Conservation (phyloP, 768 basidiomycete species). For the Collybiopsis luxurians region DNA sequence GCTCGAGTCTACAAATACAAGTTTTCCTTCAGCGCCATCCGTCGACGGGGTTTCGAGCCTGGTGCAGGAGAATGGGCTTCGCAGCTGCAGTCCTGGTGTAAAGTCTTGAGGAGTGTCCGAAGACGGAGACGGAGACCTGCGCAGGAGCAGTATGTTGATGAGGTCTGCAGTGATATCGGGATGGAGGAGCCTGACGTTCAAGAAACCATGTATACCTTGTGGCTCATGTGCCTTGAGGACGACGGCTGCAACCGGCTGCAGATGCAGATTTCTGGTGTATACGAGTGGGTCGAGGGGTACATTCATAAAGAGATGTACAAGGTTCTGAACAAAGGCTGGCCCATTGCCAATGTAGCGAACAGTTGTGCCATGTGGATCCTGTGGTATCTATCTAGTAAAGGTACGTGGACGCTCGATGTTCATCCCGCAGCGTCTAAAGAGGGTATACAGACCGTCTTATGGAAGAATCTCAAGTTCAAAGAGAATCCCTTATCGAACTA, state of each 20-base stretch:
- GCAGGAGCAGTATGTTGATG: constrained; percentile 18
- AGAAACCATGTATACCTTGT: constrained; percentile 42
- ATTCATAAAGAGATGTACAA: constrained; percentile 48
- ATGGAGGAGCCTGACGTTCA: constrained; percentile 26
- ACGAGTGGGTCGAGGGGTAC: constrained; percentile 41
- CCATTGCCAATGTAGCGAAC: constrained; percentile 44
- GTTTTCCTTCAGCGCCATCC: constrained; percentile 54
- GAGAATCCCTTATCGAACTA: constrained; percentile 25
- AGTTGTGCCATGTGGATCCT: constrained; percentile 59
- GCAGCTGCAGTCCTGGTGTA: constrained; percentile 35
- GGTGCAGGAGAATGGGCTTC: constrained; percentile 26
- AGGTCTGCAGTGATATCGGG: constrained; percentile 9
- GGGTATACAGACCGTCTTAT: constrained; percentile 28
- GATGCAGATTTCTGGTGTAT: constrained; percentile 51
- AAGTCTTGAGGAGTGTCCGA: constrained; percentile 39
- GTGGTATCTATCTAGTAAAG: constrained; percentile 56
- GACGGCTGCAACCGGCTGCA: constrained; percentile 63
- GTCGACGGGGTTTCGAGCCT: constrained; percentile 46
- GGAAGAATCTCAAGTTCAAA: constrained; percentile 20
- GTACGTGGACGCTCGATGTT: constrained; percentile 27
- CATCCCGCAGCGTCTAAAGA: no score
- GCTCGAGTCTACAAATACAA: constrained; percentile 50
- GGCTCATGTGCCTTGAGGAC: constrained; percentile 61
- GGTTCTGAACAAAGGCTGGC: constrained; percentile 48
- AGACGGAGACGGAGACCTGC: constrained; percentile 23